Percentiles rank a stretch among this genome's conserved stretches.
Evolutionary conservation across 2,329 filamentous ascomycete species (phyloP).

Genomic region (Microsporum canis): DNA sequence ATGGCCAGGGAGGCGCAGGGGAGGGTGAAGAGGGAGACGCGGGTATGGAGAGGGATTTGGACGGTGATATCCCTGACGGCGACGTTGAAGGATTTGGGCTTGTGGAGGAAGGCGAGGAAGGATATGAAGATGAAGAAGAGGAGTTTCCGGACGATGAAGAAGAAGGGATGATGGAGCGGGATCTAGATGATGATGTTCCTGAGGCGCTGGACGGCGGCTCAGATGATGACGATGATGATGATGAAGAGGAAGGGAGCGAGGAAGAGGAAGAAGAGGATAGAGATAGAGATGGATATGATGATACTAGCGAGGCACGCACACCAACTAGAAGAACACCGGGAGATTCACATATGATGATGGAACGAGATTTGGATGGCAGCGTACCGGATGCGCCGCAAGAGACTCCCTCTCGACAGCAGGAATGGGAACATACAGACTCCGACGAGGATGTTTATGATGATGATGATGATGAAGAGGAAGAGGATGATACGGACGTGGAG

Average conservation of each 20-base stretch:
- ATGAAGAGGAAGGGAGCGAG: constrained; percentile 31
- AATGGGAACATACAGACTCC: constrained; percentile 69
- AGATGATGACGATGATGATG: constrained; percentile 27
- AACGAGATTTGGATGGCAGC: constrained; percentile 58
- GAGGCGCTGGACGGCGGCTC: constrained; percentile 12
- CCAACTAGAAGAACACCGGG: neutral
- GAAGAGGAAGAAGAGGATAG: constrained; percentile 48
- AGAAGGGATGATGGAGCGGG: constrained; percentile 15
- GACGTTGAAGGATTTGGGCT: constrained; percentile 24
- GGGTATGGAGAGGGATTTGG: constrained; percentile 33
- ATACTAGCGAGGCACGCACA: constrained; percentile 45
- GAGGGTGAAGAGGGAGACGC: constrained; percentile 45
- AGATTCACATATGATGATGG: constrained; percentile 37
- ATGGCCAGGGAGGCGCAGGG: constrained; percentile 46
- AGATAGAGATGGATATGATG: constrained; percentile 45
- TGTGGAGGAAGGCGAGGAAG: constrained; percentile 35
- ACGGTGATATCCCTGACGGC: constrained; percentile 37
- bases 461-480: constrained; percentile 29
- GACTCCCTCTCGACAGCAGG: constrained; percentile 39
- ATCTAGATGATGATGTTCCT: constrained; percentile 12
- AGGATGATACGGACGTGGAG: constrained; percentile 7
- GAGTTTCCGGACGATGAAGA: constrained; percentile 34
- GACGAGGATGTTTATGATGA: constrained; percentile 49
- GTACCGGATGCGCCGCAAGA: constrained; percentile 44
- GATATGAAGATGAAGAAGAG: constrained; percentile 44